These are phyloP conservation scores for Onygenales sp. DNA, from an alignment of 2,329 filamentous ascomycete genomes.

Conservation along the genomic window DNA sequence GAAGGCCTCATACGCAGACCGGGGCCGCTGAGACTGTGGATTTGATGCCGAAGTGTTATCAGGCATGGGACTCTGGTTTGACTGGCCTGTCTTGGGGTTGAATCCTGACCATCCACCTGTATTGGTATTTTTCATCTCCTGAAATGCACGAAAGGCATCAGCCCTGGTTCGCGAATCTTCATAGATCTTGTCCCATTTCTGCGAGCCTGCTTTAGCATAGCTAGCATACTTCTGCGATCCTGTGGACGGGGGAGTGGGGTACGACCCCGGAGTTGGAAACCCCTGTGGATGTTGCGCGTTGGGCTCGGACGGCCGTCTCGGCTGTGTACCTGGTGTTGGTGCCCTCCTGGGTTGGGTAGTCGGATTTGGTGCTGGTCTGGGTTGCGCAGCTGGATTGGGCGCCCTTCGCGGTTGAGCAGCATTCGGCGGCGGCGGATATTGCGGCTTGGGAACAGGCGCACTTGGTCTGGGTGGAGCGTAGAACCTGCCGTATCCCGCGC, in stretches of 20 bases:
- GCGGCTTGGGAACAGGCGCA: conserved; percentile 14
- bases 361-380: conserved; percentile 3
- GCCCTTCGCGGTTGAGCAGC: conserved; percentile 15
- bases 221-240: conserved; percentile 32
- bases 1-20: conserved; percentile 32
- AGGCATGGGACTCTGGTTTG: conserved; percentile 3
- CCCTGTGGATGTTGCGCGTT: conserved; percentile 16
- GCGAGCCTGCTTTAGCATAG: conserved; percentile 30
- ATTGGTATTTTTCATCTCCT: conserved; percentile 30
- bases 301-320: background rate
- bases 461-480: conserved; percentile 12
- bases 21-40: conserved; percentile 18
- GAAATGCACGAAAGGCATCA: conserved; percentile 36
- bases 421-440: conserved; percentile 7
- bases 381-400: conserved; percentile 2
- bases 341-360: background rate
- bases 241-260: conserved; percentile 24
- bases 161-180: conserved; percentile 33
- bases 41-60: conserved; percentile 7
- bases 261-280: conserved; percentile 14
- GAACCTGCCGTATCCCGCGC: conserved; percentile 32
- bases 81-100: conserved; percentile 28
- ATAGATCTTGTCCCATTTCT: conserved; percentile 29
- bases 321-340: background rate
- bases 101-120: conserved; percentile 29